Evolutionary conservation across 306 rosid species (phyloP), one percentile per base, ranked within the genome.

Genomic region (Begonia fuchsioides): DNA sequence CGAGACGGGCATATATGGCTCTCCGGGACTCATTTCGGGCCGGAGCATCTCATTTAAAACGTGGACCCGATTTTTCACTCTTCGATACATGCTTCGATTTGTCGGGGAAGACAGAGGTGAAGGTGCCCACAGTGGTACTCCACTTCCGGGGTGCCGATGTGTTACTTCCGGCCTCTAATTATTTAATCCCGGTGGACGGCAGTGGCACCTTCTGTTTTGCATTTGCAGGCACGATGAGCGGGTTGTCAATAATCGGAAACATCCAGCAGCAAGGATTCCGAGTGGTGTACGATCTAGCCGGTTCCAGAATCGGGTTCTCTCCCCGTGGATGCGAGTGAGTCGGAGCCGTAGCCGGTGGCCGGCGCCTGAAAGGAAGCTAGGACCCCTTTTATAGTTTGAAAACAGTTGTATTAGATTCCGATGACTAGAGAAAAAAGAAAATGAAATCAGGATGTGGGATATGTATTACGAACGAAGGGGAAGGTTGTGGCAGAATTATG

Each of bases 191-290:
- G 39, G 88, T 80, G 48, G 88, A 80, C 26, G 66, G 15, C 48
- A 68, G 62, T 8, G 88, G 88, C 0, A 73, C 44, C 50, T 80
- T 76, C 67, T 80, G 88, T 70, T 80, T 80, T 52, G 88, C 88
- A 0, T 76, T 80, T 41, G 88, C 88, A 2, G 83, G 72, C 17
- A 80, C 88, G 0, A 54, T 63, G 56, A 61, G 74, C 13, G 81
- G 88, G 2, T 57, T 80, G 56, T 70, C 88, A 7, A 80, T 80
- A 13, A 60, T 80, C 12, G 88, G 88, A 0, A 80, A 80, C 54
- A 80, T 80, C 14, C 88, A 80, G 63, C 88, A 80, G 56, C 88
- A 80, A 58, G 88, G 88, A 1, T 76, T 80, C 13, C 78, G 88
- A 63, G 81, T 80, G 0, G 75, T 66, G 15, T 80, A 65, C 32